Percentiles rank a stretch among this genome's conserved stretches.
Evolutionary conservation across 495 filamentous ascomycete genomes (phyloP).

Genomic region (Neurospora africana): DNA sequence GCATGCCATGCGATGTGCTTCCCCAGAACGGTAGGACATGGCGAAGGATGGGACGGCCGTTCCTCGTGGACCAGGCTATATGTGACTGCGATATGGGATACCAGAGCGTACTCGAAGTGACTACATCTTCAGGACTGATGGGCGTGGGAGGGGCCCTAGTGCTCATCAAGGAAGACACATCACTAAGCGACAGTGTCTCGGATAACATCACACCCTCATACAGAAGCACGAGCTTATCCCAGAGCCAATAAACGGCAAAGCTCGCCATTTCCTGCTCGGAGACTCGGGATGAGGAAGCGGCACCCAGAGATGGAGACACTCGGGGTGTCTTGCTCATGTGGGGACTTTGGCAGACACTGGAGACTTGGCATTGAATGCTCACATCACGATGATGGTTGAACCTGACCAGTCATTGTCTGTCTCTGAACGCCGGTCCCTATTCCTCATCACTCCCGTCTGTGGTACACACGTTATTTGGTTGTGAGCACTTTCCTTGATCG

Average conservation of each 20-base stretch:
- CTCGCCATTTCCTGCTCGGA: background rate
- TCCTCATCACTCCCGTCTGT: background rate
- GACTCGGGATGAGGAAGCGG: background rate
- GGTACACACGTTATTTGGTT: background rate
- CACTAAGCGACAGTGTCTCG: background rate
- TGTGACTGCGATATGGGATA: background rate
- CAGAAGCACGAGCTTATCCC: background rate
- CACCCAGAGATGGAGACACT: background rate
- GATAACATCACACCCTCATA: background rate
- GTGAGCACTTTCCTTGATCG: background rate
- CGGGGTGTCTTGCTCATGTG: background rate
- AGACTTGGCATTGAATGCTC: background rate
- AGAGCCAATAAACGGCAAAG: background rate
- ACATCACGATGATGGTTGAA: background rate
- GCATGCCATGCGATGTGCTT: background rate
- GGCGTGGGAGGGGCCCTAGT: background rate
- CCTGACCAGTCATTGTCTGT: background rate
- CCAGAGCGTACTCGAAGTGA: background rate
- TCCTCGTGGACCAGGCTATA: background rate
- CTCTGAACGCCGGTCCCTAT: background rate
- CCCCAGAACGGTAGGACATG: background rate
- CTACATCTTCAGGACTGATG: background rate
- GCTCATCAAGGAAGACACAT: background rate
- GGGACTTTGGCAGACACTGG: background rate
- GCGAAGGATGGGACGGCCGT: background rate